Conservation (phyloP, 805 yeast species). For the Kazachstania bromeliacearum region DNA sequence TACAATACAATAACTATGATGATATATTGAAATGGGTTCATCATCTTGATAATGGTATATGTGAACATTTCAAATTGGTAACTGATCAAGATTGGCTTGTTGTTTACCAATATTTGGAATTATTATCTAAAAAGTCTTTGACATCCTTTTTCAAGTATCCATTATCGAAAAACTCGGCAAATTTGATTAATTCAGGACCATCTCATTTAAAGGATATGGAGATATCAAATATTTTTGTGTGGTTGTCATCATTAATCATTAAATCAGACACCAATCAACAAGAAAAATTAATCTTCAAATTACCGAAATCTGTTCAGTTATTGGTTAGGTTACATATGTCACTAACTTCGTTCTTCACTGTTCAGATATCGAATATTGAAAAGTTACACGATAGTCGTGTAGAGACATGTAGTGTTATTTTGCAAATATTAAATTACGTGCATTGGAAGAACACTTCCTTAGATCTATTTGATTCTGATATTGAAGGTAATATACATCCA, state of each 20-base stretch:
- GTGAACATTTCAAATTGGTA: slow-evolving; percentile 38
- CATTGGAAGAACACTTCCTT: slow-evolving; percentile 57
- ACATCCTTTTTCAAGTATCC: slow-evolving; percentile 42
- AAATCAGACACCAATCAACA: slow-evolving; percentile 30
- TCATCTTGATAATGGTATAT: slow-evolving; percentile 52
- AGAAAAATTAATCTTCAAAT: slow-evolving; percentile 35
- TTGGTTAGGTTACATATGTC: slow-evolving; percentile 59
- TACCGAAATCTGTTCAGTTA: slow-evolving; percentile 64
- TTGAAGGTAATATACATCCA: slow-evolving; percentile 30
- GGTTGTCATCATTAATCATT: slow-evolving; percentile 49
- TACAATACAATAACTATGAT: slow-evolving; percentile 19
- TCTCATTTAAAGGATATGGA: slow-evolving; percentile 43
- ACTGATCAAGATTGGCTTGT: slow-evolving; percentile 70
- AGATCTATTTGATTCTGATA: slow-evolving; percentile 36
- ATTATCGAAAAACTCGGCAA: slow-evolving; percentile 11
- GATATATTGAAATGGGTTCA: slow-evolving; percentile 54
- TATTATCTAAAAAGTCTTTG: slow-evolving; percentile 48
- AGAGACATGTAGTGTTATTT: slow-evolving; percentile 56
- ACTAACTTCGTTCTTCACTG: slow-evolving; percentile 51
- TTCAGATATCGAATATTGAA: slow-evolving; percentile 54
- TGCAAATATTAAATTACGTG: slow-evolving; percentile 55
- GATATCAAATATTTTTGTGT: slow-evolving; percentile 60
- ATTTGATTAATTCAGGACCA: slow-evolving; percentile 15
- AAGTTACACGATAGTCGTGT: slow-evolving; percentile 52
- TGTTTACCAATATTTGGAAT: slow-evolving; percentile 63